Evolutionary conservation across 1,284 basidiomycete genomes (phyloP), one percentile per base, ranked within the genome.

Genomic region (Moniliophthora roreri): DNA sequence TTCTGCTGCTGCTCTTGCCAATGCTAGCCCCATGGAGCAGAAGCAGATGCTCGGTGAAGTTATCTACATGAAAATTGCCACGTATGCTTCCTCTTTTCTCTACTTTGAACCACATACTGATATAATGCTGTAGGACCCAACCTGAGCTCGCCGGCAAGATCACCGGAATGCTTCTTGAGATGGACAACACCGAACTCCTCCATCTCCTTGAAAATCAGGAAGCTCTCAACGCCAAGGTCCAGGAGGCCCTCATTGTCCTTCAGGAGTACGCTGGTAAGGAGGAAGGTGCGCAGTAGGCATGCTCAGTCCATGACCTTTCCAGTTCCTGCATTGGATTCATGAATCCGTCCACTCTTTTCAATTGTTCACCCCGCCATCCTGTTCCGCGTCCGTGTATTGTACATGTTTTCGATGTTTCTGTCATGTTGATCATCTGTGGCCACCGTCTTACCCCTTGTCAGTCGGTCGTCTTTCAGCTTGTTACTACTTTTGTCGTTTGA

Each of bases 31-130:
- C 46, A 83, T 87, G 77, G 93, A 96, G 72, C 94, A 96, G 81
- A 98, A 97, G 81, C 95, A 97, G 74, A 92, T 95, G 88, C 80
- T 97, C 53, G 94, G 94, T 64, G 94, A 97, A 75, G 83, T 90
- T 51, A 86, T 96, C 63, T 96, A 95, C 76, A 87, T 95, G 79
- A 87, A 85, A 68, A 95, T 96, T 62, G 83, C 80, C 55, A 67
- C 76, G 88, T 91, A 75, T 68, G 90, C 84, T 35, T 53, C 53
- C 32, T 32, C 46, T 49, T 52, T 28, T 24, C 45, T 35, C 48
- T 47, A 18, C 37, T 55, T 21, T 52, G n/a, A 16, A 24, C 44
- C 16, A 23, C 16, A 18, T 50, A 36, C 42, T 49, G 51, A 56
- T 51, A 57, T 28, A 39, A 60, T 57, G 18, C 58, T 52, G 4